These are phyloP conservation scores for Populus tomentosa DNA, from an alignment of 441 rosid genomes.

Conservation along the genomic window DNA sequence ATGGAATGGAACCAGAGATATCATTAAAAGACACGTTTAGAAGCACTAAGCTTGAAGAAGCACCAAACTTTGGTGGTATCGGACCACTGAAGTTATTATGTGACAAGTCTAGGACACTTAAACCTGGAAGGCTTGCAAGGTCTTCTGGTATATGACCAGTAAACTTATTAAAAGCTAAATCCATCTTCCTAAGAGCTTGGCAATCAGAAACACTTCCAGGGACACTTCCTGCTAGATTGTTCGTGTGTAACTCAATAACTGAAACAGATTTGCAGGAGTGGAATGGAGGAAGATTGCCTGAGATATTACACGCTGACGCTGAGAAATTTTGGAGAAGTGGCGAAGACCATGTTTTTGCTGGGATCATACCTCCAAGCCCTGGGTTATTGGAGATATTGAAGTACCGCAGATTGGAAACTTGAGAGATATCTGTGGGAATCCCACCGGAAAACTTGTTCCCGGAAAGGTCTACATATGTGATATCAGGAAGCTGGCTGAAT, in stretches of 20 bases:
- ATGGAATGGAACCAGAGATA: conserved; percentile 58
- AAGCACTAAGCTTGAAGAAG: conserved; percentile 38
- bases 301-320: conserved; percentile 58
- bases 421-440: conserved; percentile 55
- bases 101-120: conserved; percentile 61
- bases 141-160: conserved; percentile 53
- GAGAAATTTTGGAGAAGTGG: conserved; percentile 77
- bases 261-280: conserved; percentile 53
- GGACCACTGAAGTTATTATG: conserved; percentile 61
- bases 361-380: conserved; percentile 58
- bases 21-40: conserved; percentile 63
- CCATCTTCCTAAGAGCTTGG: conserved; percentile 41
- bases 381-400: conserved; percentile 72
- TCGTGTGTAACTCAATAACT: conserved; percentile 56
- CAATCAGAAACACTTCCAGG: conserved; percentile 58
- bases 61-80: conserved; percentile 52
- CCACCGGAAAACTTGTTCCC: conserved; percentile 73
- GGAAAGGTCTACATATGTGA: conserved; percentile 73
- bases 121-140: conserved; percentile 47
- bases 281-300: conserved; percentile 60
- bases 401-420: conserved; percentile 59
- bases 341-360: conserved; percentile 54
- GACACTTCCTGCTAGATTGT: conserved; percentile 50
- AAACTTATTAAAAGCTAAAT: conserved; percentile 51
- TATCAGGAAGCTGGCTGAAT: conserved; percentile 53